Evolutionary conservation across 257 asterid species (phyloP), one percentile per base, ranked within the genome.

Genomic region (Voacanga thouarsii): DNA sequence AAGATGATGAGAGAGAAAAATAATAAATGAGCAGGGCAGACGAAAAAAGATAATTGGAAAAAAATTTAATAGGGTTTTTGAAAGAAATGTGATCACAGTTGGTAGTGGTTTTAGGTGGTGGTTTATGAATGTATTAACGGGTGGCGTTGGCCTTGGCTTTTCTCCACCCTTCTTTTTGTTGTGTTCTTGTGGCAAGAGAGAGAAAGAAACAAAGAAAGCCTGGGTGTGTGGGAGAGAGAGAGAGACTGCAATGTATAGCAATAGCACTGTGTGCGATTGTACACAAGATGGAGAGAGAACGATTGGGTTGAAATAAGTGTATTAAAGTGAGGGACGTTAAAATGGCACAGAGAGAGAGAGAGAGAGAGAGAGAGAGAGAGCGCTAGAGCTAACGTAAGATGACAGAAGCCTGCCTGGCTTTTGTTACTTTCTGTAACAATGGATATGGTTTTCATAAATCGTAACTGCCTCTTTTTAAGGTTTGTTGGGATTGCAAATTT

Each of bases 401-500:
- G 86, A 85, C 81, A 59, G 71, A 56, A 77, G 80, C 74, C 81
- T 56, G 74, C 76, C 75, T 53, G 74, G 67, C 77, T 81, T 83
- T 83, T 84, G 87, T 75, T 83, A 61, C 57, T 81, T 79, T 84
- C 73, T 77, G 84, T 73, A 78, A 77, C 72, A 71, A 79, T 82
- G 80, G 90, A 82, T 87, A 85, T 84, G 84, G 63, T 73, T 74
- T 87, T 84, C 85, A 85, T 83, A 75, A 85, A 77, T 82, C 86
- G 53, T 80, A 84, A 82, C 89, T 84, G 84, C 81, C 80, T 78
- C 82, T 51, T 78, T 74, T 83, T 79, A 78, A 65, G 76, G 80
- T 82, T 83, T 89, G 81, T 86, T 83, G 90, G 89, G 90, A 86
- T 86, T 80, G 79, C 85, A 80, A 83, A 80, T 77, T 78, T 24